These are phyloP conservation scores for Eutrema yunnanense DNA, from an alignment of 345 rosid genomes.

Conservation along the genomic window DNA sequence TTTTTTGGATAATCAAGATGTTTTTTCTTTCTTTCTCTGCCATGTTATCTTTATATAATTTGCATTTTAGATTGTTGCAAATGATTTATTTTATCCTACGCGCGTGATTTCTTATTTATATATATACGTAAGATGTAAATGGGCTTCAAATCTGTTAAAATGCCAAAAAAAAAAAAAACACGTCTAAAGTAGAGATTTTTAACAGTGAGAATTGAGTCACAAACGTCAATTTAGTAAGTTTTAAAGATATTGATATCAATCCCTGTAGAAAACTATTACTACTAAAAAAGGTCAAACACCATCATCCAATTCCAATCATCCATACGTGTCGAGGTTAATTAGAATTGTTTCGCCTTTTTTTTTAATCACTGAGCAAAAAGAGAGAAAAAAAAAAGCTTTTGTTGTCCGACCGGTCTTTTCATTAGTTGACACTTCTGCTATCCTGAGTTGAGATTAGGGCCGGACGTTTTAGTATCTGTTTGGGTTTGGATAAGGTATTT, in stretches of 20 bases:
- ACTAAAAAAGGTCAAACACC: neutral
- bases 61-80: neutral
- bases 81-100: neutral
- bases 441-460: no score
- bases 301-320: no score
- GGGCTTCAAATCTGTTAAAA: neutral
- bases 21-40: neutral
- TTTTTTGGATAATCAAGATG: neutral
- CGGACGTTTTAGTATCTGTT: no score
- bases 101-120: neutral
- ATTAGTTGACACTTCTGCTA: neutral
- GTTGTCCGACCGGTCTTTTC: neutral
- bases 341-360: neutral
- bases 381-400: no score
- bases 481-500: no score
- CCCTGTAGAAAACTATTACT: neutral
- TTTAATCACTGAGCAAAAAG: neutral
- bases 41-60: neutral
- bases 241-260: neutral
- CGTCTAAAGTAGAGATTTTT: neutral
- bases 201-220: neutral
- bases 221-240: neutral
- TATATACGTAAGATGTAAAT: no score
- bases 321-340: slow-evolving; percentile 2
- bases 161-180: neutral